These are phyloP conservation scores for Botrytis paeoniae DNA, from an alignment of 2,329 filamentous ascomycete genomes.

Conservation along the genomic window DNA sequence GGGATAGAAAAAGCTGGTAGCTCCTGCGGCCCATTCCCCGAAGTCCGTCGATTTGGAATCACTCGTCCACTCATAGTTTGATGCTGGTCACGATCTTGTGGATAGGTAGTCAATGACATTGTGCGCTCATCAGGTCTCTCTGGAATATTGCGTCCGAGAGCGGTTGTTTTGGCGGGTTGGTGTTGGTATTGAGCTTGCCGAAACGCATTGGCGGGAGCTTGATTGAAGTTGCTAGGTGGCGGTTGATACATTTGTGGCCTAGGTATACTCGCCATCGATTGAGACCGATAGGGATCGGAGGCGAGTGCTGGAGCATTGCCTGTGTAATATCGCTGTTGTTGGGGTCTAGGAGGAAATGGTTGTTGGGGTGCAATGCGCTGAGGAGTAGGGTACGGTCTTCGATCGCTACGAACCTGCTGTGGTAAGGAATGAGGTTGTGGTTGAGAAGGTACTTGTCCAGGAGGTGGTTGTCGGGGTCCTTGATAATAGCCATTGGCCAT, in stretches of 20 bases:
- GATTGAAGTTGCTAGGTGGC: slow-evolving; percentile 59
- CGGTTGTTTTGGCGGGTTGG: slow-evolving; percentile 72
- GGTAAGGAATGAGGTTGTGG: slow-evolving; percentile 57
- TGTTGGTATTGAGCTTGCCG: slow-evolving; percentile 72
- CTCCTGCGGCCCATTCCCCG: slow-evolving; percentile 35
- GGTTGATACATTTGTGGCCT: slow-evolving; percentile 71
- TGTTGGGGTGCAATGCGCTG: slow-evolving; percentile 44
- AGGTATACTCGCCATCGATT: slow-evolving; percentile 77
- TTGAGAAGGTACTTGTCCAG: slow-evolving; percentile 41
- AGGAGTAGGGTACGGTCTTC: slow-evolving; percentile 65
- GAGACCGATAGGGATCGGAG: slow-evolving; percentile 83
- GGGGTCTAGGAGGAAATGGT: slow-evolving; percentile 45
- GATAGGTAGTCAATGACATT: slow-evolving; percentile 91
- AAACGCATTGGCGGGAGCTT: slow-evolving; percentile 70
- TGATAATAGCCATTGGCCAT: slow-evolving; percentile 51
- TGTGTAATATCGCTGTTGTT: slow-evolving; percentile 59
- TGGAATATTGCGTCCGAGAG: slow-evolving; percentile 86
- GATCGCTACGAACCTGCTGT: slow-evolving; percentile 59
- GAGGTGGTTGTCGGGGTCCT: slow-evolving; percentile 40
- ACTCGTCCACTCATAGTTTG: slow-evolving; percentile 93
- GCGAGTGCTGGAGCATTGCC: slow-evolving; percentile 67
- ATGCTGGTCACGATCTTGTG: slow-evolving; percentile 72
- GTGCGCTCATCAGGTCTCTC: slow-evolving; percentile 88
- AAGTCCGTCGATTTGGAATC: slow-evolving; percentile 70
- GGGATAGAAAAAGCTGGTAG: slow-evolving; percentile 32